These are phyloP conservation scores for Colletotrichum musae DNA, from an alignment of 2,329 filamentous ascomycete genomes.

Conservation along the genomic window DNA sequence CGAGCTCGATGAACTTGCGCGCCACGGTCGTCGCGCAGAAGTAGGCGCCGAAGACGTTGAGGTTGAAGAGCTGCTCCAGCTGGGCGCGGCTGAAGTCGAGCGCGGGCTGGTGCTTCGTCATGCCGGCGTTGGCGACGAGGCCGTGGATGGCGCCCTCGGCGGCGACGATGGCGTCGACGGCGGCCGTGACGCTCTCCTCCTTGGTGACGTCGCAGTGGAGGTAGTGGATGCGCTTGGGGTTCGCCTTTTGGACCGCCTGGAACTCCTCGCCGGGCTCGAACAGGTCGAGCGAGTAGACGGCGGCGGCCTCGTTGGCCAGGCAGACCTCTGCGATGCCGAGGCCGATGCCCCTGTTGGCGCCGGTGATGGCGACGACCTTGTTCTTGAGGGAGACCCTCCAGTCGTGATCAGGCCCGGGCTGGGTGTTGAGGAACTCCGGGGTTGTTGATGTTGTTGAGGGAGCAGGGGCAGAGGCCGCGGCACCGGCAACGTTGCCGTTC, in stretches of 20 bases:
- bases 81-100: slow-evolving; percentile 52
- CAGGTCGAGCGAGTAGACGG: slow-evolving; percentile 50
- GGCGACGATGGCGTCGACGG: slow-evolving; percentile 57
- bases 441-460: background rate
- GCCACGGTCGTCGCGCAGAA: slow-evolving; percentile 61
- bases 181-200: slow-evolving; percentile 56
- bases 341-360: slow-evolving; percentile 60
- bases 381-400: slow-evolving; percentile 52
- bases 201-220: slow-evolving; percentile 61
- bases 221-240: slow-evolving; percentile 60
- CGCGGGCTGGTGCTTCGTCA: slow-evolving; percentile 45
- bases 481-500: slow-evolving; percentile 9
- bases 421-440: slow-evolving; percentile 48
- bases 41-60: slow-evolving; percentile 63
- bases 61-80: slow-evolving; percentile 45
- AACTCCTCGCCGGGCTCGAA: slow-evolving; percentile 47
- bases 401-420: slow-evolving; percentile 52
- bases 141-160: slow-evolving; percentile 58
- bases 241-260: slow-evolving; percentile 49
- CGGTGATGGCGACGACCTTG: slow-evolving; percentile 59
- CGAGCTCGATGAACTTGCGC: slow-evolving; percentile 55
- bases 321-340: slow-evolving; percentile 62
- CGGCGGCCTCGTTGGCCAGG: slow-evolving; percentile 58
- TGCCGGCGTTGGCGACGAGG: slow-evolving; percentile 31
- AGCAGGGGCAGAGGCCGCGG: slow-evolving; percentile 1